Evolutionary conservation across 805 yeast genomes (phyloP), one percentile per base, ranked within the genome.

Genomic region (Komagataella kurtzmanii): DNA sequence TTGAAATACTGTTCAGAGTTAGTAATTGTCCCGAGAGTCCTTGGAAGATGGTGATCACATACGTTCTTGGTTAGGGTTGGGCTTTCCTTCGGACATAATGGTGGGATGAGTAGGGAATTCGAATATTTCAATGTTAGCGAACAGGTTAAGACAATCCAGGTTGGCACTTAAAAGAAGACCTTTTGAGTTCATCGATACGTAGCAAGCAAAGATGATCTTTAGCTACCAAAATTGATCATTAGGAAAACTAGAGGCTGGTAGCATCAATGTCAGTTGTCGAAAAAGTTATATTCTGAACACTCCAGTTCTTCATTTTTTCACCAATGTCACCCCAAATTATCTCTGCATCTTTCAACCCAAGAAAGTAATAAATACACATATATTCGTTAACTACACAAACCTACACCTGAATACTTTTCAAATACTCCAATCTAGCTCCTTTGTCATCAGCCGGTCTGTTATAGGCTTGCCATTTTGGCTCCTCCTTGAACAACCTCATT

Each of bases 381-480:
- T 14, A 30, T 30, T 30, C 40, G 40, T 30, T 30, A 30, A 30
- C 40, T 30, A 30, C 40, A 30, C n/a, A 30, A 21, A 4, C 10
- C 14, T 30, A 30, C 14, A 30, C 40, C 14, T 30, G 40, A 14
- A 70, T 56, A 23, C 62, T 56, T 40, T 64, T 55, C 45, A 80
- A 52, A 57, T 83, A 83, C 48, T 72, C 69, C 49, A 61, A 55
- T 52, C 87, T 71, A 52, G 66, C 68, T 12, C 59, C 52, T 56
- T 78, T 76, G 5, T 63, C 61, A 52, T 79, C 84, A 6, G 72
- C 76, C 0, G 87, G 86, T 54, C 95, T 77, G 61, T 80, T 78
- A 60, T 86, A 76, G 7, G 97, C 95, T 43, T 83, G 79, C 99
- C 99, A 91, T 65, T 89, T 91, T 24, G 98, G 98, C 69, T 90